Evolutionary conservation across 208 protist species (phyloP).

Genomic region (Balamuthia mandrillaris): DNA sequence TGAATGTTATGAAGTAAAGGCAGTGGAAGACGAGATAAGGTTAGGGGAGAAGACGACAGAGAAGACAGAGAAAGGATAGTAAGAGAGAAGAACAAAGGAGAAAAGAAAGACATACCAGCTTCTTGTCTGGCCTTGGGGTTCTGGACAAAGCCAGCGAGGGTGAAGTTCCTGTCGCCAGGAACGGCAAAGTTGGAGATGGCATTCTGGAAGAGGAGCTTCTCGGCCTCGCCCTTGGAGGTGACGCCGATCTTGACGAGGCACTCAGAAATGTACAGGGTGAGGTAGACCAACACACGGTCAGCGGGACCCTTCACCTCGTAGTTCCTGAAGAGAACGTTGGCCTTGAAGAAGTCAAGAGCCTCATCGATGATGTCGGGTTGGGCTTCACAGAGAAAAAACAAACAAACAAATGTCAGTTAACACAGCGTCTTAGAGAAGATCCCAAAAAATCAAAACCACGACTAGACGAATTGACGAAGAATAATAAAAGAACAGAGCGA

Average conservation of each 20-base stretch:
- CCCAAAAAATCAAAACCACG: neutral
- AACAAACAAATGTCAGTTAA: neutral
- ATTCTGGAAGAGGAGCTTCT: constrained; percentile 68
- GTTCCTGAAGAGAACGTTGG: constrained; percentile 85
- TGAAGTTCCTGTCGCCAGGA: constrained; percentile 74
- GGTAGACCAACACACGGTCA: constrained; percentile 83
- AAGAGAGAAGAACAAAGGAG: neutral
- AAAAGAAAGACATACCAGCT: constrained; percentile 43
- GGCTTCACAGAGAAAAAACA: neutral
- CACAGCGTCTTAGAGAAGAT: neutral
- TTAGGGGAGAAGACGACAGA: neutral
- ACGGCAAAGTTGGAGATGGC: constrained; percentile 71
- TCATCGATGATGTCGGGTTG: constrained; percentile 84
- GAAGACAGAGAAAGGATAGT: neutral
- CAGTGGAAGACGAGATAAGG: neutral
- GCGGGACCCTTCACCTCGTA: constrained; percentile 82
- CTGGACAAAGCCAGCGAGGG: constrained; percentile 62
- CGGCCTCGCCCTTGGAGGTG: constrained; percentile 59
- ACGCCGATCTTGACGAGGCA: constrained; percentile 70
- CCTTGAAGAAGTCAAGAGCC: constrained; percentile 81
- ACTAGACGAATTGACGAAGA: neutral
- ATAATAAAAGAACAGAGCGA: neutral
- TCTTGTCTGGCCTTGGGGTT: constrained; percentile 58
- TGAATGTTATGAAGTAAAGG: neutral
- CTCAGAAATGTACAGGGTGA: constrained; percentile 84